Evolutionary conservation across 2,329 filamentous ascomycete genomes (phyloP).

Genomic region (Blumeriella jaapii): DNA sequence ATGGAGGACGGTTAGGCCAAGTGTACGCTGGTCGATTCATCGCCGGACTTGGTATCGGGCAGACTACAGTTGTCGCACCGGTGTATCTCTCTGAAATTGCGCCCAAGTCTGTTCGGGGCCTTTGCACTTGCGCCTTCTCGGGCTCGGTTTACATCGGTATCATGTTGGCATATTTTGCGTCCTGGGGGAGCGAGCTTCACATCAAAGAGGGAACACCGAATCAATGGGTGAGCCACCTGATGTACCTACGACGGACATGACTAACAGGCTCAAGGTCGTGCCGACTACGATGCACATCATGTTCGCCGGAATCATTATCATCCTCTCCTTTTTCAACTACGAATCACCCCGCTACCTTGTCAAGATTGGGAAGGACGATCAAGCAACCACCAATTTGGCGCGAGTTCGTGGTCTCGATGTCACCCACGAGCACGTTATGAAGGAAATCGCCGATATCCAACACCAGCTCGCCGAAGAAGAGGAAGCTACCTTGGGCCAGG

Average conservation of each 20-base stretch:
- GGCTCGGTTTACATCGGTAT: conserved; percentile 67
- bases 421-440: conserved; percentile 48
- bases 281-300: conserved; percentile 69
- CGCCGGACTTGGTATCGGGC: conserved; percentile 50
- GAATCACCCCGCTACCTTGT: conserved; percentile 63
- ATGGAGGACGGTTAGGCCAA: conserved; percentile 41
- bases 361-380: conserved; percentile 46
- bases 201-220: conserved; percentile 35
- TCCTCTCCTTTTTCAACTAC: conserved; percentile 55
- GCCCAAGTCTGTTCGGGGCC: conserved; percentile 55
- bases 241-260: conserved; percentile 1
- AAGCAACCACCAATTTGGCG: conserved; percentile 43
- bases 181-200: conserved; percentile 46
- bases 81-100: conserved; percentile 65
- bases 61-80: conserved; percentile 56
- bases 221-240: conserved; percentile 33
- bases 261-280: conserved; percentile 42
- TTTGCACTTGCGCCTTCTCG: conserved; percentile 62
- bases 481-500: conserved; percentile 55
- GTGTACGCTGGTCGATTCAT: conserved; percentile 58
- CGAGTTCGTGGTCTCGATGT: conserved; percentile 45
- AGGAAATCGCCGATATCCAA: conserved; percentile 53
- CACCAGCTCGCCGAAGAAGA: conserved; percentile 56
- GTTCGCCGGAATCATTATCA: conserved; percentile 60
- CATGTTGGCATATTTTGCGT: conserved; percentile 68